Conservation (phyloP, 768 basidiomycete species). For the Agrocybe pediades region DNA sequence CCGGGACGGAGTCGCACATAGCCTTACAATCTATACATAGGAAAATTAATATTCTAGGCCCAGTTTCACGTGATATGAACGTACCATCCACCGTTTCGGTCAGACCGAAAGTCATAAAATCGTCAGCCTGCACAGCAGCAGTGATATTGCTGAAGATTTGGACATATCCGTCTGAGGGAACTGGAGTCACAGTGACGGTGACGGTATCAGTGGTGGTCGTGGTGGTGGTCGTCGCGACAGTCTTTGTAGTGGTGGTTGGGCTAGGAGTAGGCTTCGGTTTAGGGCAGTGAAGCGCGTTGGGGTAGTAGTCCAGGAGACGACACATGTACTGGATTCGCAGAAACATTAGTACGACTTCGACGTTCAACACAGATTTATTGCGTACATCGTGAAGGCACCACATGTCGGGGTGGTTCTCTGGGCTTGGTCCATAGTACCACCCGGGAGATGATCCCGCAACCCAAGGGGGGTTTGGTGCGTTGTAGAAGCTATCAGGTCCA, state of each 20-base stretch:
- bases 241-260: conserved; percentile 4
- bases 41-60: too few relatives aligned
- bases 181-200: background rate
- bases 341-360: background rate
- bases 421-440: conserved; percentile 39
- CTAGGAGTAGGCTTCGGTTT: conserved; percentile 5
- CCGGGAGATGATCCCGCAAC: conserved; percentile 28
- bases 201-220: background rate
- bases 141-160: background rate
- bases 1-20: background rate
- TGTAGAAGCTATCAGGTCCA: conserved; percentile 29
- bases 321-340: background rate
- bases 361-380: background rate
- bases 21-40: background rate
- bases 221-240: background rate
- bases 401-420: conserved; percentile 20
- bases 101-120: background rate
- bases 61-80: too few relatives aligned
- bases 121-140: background rate
- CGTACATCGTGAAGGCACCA: conserved; percentile 25
- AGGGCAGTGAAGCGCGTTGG: conserved; percentile 7
- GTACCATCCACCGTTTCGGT: background rate
- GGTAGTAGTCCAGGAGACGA: conserved; percentile 6
- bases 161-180: background rate
- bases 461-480: conserved; percentile 37